Conservation (phyloP, 2,329 filamentous ascomycete species). For the Cytospora piceae region DNA sequence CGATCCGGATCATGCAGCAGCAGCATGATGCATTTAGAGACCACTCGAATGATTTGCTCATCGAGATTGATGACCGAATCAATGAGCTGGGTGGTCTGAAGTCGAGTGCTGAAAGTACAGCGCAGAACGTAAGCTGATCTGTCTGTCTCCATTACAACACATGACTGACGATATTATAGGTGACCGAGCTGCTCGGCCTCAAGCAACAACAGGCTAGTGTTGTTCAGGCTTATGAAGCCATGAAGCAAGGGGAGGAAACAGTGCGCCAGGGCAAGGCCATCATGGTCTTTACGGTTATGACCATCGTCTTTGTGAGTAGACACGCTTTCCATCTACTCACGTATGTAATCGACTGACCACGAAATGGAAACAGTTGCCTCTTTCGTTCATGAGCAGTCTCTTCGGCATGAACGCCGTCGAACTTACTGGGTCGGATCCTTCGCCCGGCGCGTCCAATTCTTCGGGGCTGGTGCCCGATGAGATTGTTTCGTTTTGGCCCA, state of each 20-base stretch:
- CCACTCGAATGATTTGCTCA: constrained; percentile 37
- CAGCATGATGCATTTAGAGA: constrained; percentile 36
- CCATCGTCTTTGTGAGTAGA: constrained; percentile 47
- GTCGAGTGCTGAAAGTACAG: constrained; percentile 39
- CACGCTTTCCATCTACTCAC: background rate
- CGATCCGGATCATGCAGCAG: constrained; percentile 8
- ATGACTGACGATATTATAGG: constrained; percentile 31
- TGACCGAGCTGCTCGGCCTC: constrained; percentile 45
- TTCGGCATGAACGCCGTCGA: constrained; percentile 44
- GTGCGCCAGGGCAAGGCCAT: constrained; percentile 47
- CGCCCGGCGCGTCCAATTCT: background rate
- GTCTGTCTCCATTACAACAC: background rate
- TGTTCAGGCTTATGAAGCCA: constrained; percentile 46
- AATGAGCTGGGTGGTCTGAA: constrained; percentile 41
- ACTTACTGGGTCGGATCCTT: constrained; percentile 18
- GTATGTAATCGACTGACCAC: no score
- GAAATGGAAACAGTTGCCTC: constrained; percentile 36
- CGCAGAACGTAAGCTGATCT: constrained; percentile 37
- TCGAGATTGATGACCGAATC: constrained; percentile 37
- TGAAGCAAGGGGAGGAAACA: constrained; percentile 44
- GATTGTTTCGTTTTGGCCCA: constrained; percentile 24
- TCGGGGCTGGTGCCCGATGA: constrained; percentile 15
- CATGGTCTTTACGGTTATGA: constrained; percentile 51
- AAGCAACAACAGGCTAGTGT: constrained; percentile 52
- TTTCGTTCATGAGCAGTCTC: constrained; percentile 44